phyloP scores from a whole-genome alignment of 2,329 filamentous ascomycete species.

The Cercospora janseana region DNA sequence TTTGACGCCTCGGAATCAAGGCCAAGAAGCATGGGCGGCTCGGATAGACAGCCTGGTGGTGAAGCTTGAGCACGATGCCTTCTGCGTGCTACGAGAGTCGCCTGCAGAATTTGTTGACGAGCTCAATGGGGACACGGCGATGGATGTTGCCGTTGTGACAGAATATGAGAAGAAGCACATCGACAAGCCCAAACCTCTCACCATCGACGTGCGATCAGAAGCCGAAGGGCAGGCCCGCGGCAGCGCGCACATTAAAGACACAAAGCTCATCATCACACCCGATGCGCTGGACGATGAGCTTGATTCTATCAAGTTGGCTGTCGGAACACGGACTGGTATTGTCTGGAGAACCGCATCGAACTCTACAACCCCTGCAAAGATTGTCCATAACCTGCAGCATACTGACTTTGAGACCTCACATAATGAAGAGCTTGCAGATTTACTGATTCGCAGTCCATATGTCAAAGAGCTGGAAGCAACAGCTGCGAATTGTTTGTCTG shows the following conservation, averaged over 20 bases:
- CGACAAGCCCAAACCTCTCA: slow-evolving; percentile 3
- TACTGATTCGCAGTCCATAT: slow-evolving; percentile 22
- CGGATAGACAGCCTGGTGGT: slow-evolving; percentile 5
- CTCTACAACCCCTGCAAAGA: slow-evolving; percentile 19
- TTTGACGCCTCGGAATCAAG: slow-evolving; percentile 2
- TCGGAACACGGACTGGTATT: slow-evolving; percentile 14
- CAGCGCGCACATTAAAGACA: background rate
- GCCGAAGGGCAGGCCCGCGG: background rate
- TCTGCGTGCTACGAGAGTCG: slow-evolving; percentile 13
- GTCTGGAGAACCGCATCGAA: slow-evolving; percentile 13
- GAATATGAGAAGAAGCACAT: slow-evolving; percentile 14
- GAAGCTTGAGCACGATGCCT: slow-evolving; percentile 15
- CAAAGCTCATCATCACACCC: slow-evolving; percentile 12
- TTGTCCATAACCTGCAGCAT: slow-evolving; percentile 13
- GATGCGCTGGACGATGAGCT: slow-evolving; percentile 14
- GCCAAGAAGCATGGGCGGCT: slow-evolving; percentile 2
- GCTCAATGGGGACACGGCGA: background rate
- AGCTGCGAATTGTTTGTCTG: slow-evolving; percentile 16
- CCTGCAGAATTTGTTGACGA: slow-evolving; percentile 1
- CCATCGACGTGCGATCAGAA: slow-evolving; percentile 3
- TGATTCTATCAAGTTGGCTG: slow-evolving; percentile 9
- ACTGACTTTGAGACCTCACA: slow-evolving; percentile 11
- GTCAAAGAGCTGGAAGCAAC: slow-evolving; percentile 22
- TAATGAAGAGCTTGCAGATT: slow-evolving; percentile 19
- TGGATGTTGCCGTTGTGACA: slow-evolving; percentile 13